These are phyloP conservation scores for Basidioascus undulatus DNA, from an alignment of 768 basidiomycete species.

Conservation along the genomic window DNA sequence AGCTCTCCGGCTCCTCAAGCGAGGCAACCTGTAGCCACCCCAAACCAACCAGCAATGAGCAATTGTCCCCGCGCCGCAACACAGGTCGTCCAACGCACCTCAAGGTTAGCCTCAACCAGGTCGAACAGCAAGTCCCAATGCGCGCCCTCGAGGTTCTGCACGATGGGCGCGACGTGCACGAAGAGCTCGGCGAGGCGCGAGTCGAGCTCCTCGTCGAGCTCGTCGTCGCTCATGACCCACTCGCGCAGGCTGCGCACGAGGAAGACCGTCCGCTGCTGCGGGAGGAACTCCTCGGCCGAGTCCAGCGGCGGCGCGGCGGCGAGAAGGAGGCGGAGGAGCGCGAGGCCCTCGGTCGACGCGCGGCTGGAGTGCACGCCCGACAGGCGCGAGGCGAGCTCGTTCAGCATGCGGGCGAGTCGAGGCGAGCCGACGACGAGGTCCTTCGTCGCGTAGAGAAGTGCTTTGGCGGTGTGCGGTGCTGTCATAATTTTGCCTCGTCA, in stretches of 20 bases:
- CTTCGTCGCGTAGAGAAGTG: conserved; percentile 38
- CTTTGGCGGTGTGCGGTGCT: conserved; percentile 50
- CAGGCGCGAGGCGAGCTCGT: conserved; percentile 65
- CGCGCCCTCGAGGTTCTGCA: conserved; percentile 59
- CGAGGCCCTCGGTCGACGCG: conserved; percentile 44
- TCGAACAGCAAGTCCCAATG: conserved; percentile 93
- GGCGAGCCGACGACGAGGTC: conserved; percentile 40
- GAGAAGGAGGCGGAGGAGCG: conserved; percentile 39
- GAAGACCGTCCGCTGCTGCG: conserved; percentile 63
- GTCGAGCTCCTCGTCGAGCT: conserved; percentile 54
- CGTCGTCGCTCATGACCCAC: conserved; percentile 46
- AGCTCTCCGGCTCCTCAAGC: conserved; percentile 31
- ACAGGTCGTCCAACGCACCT: conserved; percentile 38
- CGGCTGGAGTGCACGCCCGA: conserved; percentile 37
- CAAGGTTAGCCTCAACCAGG: conserved; percentile 61
- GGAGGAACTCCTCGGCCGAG: conserved; percentile 58
- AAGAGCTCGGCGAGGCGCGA: conserved; percentile 51
- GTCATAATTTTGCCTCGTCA: not conserved
- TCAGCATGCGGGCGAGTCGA: conserved; percentile 54
- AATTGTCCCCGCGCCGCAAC: too few relatives aligned
- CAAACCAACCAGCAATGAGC: not conserved
- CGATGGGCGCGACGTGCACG: conserved; percentile 50
- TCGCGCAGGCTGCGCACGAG: conserved; percentile 56
- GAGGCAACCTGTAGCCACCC: conserved; percentile 27
- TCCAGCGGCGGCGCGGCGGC: conserved; percentile 54